Conservation (phyloP, 2,329 filamentous ascomycete species). For the Xylariomycetidae sp. region DNA sequence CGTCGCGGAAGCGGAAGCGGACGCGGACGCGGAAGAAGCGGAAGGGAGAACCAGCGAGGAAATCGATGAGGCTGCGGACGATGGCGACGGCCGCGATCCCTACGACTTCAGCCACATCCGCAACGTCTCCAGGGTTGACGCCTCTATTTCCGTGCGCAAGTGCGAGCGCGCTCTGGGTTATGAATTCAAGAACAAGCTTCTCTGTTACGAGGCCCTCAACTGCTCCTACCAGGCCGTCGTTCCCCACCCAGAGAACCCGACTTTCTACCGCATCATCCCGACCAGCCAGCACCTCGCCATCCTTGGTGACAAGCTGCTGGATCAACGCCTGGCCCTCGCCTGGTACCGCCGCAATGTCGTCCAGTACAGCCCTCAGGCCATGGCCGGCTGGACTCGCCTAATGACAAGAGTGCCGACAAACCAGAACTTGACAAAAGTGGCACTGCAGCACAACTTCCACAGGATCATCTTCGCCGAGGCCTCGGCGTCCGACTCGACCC, state of each 20-base stretch:
- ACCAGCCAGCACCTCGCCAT: background rate
- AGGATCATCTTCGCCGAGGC: background rate
- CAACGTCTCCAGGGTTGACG: background rate
- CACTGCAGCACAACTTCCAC: background rate
- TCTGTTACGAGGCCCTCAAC: conserved; percentile 1
- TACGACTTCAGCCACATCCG: background rate
- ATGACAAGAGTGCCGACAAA: background rate
- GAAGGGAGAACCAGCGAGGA: too few species aligned
- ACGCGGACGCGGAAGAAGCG: too few species aligned
- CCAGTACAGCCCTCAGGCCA: background rate
- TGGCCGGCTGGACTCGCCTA: background rate
- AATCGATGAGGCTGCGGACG: too few species aligned
- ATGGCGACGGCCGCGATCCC: too few species aligned
- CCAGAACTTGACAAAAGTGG: background rate
- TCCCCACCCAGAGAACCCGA: background rate
- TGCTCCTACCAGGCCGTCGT: background rate
- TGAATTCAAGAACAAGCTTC: background rate
- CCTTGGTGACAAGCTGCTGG: background rate
- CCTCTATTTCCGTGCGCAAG: background rate
- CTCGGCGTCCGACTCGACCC: background rate
- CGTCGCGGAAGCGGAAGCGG: too few species aligned
- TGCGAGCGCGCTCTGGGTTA: background rate
- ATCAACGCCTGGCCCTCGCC: background rate
- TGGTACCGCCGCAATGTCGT: background rate
- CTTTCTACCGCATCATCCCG: background rate